Evolutionary conservation across 1,284 basidiomycete species (phyloP).

Genomic region (Mycena citricolor): DNA sequence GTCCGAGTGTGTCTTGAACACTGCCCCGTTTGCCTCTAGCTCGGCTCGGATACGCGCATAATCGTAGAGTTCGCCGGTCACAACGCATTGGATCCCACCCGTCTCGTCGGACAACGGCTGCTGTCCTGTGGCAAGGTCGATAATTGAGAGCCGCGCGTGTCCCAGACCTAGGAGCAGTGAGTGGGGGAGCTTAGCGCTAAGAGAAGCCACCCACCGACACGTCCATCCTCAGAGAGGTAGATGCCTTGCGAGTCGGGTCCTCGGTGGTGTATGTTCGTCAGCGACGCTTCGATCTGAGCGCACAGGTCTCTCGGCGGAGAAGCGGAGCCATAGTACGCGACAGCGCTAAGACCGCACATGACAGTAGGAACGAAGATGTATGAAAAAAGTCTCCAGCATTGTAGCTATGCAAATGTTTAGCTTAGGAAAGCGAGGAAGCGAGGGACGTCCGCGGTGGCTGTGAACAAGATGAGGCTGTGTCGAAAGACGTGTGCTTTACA

Average conservation of each 20-base stretch:
- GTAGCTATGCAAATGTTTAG: too few species aligned
- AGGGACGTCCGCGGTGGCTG: too few species aligned
- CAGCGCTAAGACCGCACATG: too few species aligned
- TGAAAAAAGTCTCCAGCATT: too few species aligned
- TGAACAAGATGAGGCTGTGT: too few species aligned
- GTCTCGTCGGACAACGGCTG: slow-evolving; percentile 26
- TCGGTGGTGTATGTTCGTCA: slow-evolving; percentile 18
- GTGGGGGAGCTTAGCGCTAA: background rate
- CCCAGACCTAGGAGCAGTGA: slow-evolving; percentile 16
- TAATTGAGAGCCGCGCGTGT: slow-evolving; percentile 26
- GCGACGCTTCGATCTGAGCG: too few species aligned
- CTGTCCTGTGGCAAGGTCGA: slow-evolving; percentile 25
- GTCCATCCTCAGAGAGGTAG: slow-evolving; percentile 17
- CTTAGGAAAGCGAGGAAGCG: too few species aligned
- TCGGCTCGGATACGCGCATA: slow-evolving; percentile 24
- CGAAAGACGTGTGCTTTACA: too few species aligned
- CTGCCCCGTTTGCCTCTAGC: slow-evolving; percentile 17
- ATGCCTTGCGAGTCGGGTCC: slow-evolving; percentile 20
- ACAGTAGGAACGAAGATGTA: too few species aligned
- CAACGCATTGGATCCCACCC: slow-evolving; percentile 22
- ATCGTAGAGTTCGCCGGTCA: slow-evolving; percentile 27
- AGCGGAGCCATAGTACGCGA: too few species aligned
- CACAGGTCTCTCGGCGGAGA: too few species aligned
- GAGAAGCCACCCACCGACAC: slow-evolving; percentile 12
- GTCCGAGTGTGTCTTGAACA: slow-evolving; percentile 24